Percentiles rank a stretch among this genome's conserved stretches.
Evolutionary conservation across 371 early-diverging fungal genomes (phyloP).

Genomic region (Syncephalastrum contaminatum): DNA sequence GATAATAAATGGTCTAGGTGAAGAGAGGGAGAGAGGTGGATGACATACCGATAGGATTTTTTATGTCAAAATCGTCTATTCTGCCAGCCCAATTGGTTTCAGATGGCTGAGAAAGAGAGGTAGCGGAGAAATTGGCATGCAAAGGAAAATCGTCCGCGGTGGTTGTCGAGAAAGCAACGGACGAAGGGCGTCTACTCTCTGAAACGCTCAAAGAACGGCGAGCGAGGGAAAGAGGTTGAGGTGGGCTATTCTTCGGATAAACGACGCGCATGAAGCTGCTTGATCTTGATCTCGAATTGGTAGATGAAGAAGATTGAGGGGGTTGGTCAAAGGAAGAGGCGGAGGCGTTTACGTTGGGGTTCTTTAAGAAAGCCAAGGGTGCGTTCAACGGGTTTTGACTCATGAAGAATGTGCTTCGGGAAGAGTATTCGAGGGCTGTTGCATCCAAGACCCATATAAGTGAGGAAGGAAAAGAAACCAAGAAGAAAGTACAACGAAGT

Average conservation of each 20-base stretch:
- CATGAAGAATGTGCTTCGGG: not conserved
- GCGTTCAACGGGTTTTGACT: not conserved
- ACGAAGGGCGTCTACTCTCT: not conserved
- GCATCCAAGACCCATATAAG: conserved; percentile 1
- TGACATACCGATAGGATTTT: conserved; percentile 35
- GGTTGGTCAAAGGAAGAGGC: not conserved
- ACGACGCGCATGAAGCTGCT: conserved; percentile 4
- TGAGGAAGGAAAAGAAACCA: conserved; percentile 4
- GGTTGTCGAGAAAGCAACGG: not conserved
- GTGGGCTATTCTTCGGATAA: too few relatives aligned
- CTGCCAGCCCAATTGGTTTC: conserved; percentile 8
- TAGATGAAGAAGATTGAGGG: not conserved
- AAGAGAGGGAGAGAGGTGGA: not conserved
- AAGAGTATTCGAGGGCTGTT: not conserved
- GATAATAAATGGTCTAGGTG: not conserved
- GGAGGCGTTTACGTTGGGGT: not conserved
- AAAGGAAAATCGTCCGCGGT: not conserved
- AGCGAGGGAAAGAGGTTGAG: too few relatives aligned
- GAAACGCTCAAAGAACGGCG: not conserved
- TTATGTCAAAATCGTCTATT: conserved; percentile 40
- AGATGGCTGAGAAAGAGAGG: not conserved
- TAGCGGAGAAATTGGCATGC: not conserved
- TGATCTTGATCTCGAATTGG: not conserved
- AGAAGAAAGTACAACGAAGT: conserved; percentile 2
- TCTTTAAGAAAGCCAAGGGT: not conserved